phyloP scores from a whole-genome alignment of 106 monocot genomes.

The Ottelia alismoides region DNA sequence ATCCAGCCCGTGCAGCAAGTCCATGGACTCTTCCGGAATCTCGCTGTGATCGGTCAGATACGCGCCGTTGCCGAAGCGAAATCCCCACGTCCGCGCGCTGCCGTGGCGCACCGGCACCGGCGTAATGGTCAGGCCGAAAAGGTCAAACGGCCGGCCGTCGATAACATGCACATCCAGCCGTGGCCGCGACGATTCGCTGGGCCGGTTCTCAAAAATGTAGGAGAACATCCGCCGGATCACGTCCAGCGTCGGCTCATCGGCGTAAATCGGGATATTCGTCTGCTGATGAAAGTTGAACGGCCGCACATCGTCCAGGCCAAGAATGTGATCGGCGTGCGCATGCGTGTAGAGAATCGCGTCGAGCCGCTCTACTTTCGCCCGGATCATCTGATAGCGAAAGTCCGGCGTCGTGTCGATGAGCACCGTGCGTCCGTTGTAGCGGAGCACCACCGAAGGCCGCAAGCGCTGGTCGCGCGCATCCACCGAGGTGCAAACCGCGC shows the following conservation, averaged over 20 bases:
- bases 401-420: not conserved
- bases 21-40: not conserved
- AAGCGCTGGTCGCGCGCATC: not conserved
- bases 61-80: not conserved
- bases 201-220: not conserved
- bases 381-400: not conserved
- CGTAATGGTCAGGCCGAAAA: not conserved
- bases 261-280: slow-evolving; percentile 1
- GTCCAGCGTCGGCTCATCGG: not conserved
- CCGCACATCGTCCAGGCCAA: not conserved
- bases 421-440: too few relatives aligned
- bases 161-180: not conserved
- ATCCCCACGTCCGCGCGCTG: not conserved
- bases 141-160: not conserved
- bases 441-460: too few relatives aligned
- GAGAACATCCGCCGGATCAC: not conserved
- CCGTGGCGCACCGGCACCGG: not conserved
- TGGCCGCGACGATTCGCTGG: too few relatives aligned
- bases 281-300: too few relatives aligned
- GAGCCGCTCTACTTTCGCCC: not conserved
- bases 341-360: not conserved
- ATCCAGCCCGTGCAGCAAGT: not conserved
- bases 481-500: too few relatives aligned
- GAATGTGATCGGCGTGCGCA: not conserved
- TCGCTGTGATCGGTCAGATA: not conserved